Conservation (phyloP, 257 asterid genomes). For the Jaltomata sinuosa region DNA sequence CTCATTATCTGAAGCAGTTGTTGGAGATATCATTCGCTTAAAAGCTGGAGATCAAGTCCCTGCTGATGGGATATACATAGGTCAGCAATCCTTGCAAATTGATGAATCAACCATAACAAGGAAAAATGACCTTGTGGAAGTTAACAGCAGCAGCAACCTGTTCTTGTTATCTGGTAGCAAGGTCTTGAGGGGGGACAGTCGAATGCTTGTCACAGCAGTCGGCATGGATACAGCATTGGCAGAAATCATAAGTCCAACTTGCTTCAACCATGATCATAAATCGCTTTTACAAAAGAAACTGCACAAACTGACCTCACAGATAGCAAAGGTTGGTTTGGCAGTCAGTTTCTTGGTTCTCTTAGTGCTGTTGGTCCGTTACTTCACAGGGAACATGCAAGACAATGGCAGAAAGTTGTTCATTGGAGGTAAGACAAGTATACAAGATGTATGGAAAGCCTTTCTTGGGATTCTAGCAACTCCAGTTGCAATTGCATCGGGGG, state of each 20-base stretch:
- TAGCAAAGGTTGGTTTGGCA: constrained; percentile 39
- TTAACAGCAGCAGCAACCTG: constrained; percentile 20
- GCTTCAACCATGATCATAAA: constrained; percentile 20
- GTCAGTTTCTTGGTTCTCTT: constrained; percentile 37
- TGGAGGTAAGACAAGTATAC: constrained; percentile 18
- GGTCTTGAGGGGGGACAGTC: constrained; percentile 40
- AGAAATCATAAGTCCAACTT: constrained; percentile 35
- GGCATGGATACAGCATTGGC: constrained; percentile 57
- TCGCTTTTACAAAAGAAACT: constrained; percentile 49
- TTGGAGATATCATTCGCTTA: constrained; percentile 45
- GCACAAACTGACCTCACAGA: constrained; percentile 25
- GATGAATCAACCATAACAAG: constrained; percentile 49
- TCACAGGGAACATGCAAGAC: constrained; percentile 35
- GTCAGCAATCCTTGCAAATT: constrained; percentile 28
- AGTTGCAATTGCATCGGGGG: constrained; percentile 47
- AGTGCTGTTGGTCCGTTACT: constrained; percentile 43
- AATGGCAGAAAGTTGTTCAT: constrained; percentile 15
- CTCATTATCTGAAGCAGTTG: constrained; percentile 35
- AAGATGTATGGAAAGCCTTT: constrained; percentile 27
- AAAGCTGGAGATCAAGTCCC: constrained; percentile 52
- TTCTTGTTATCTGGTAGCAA: constrained; percentile 46
- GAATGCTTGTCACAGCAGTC: constrained; percentile 45
- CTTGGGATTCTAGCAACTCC: constrained; percentile 41
- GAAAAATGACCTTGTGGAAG: constrained; percentile 24
- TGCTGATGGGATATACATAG: constrained; percentile 48